phyloP scores from a whole-genome alignment of 2,329 filamentous ascomycete genomes.

The Fusarium hostae region DNA sequence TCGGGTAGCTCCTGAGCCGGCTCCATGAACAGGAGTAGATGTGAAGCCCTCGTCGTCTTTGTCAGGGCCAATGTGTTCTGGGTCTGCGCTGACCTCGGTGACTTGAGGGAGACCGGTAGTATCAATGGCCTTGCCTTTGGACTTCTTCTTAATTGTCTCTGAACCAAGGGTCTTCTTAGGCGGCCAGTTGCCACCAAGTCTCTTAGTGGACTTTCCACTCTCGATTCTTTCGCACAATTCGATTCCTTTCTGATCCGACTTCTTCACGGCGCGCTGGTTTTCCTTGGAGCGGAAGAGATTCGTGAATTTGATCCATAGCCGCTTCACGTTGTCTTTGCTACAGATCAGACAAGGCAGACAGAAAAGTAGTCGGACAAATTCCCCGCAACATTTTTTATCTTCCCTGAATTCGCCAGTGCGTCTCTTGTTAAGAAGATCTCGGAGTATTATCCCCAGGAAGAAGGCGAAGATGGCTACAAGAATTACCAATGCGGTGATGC shows the following conservation, averaged over 20 bases:
- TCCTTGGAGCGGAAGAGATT: constrained; percentile 28
- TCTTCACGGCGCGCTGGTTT: constrained; percentile 4
- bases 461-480: constrained; percentile 4
- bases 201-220: neutral
- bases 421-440: constrained; percentile 25
- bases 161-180: neutral
- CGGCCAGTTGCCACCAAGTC: constrained; percentile 5
- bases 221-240: neutral
- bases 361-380: neutral
- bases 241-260: neutral
- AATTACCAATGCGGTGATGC: constrained; percentile 17
- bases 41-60: neutral
- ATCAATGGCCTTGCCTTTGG: neutral
- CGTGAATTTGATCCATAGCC: constrained; percentile 8
- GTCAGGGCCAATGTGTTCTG: neutral
- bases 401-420: constrained; percentile 27
- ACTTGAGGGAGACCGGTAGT: neutral
- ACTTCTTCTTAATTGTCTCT: neutral
- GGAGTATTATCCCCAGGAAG: constrained; percentile 17
- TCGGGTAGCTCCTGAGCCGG: neutral
- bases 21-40: neutral
- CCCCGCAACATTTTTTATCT: neutral
- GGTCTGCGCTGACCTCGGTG: neutral
- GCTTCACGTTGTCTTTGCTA: neutral
- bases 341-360: constrained; percentile 12